Percentiles rank a stretch among this genome's conserved stretches.
Evolutionary conservation across 805 yeast species (phyloP).

Genomic region (Kodamaea kakaduensis): DNA sequence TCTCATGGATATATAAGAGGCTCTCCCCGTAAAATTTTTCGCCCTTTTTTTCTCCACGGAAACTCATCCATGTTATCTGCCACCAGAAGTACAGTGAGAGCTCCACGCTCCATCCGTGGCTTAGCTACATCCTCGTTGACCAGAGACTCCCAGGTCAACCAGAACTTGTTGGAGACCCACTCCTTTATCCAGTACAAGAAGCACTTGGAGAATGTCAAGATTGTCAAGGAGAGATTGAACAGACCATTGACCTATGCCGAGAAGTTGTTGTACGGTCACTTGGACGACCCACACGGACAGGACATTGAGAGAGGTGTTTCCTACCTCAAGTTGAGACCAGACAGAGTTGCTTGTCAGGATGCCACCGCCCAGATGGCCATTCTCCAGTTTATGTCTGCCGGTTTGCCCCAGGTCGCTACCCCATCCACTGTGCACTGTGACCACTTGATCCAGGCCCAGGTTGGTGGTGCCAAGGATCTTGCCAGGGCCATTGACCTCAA

Average conservation of each 20-base stretch:
- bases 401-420: constrained; percentile 84
- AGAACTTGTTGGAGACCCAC: constrained; percentile 75
- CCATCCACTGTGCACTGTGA: constrained; percentile 98
- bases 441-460: constrained; percentile 93
- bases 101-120: constrained; percentile 39
- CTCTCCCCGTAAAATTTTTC: constrained; percentile 7
- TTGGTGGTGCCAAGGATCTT: constrained; percentile 84
- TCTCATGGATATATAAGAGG: constrained; percentile 6
- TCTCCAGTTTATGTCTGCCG: constrained; percentile 94
- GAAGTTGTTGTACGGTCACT: constrained; percentile 90
- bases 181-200: constrained; percentile 90
- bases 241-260: constrained; percentile 95
- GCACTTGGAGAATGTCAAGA: constrained; percentile 81
- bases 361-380: constrained; percentile 99
- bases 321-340: constrained; percentile 92
- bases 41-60: constrained; percentile 6
- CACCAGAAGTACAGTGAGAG: constrained; percentile 34
- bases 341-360: constrained; percentile 98
- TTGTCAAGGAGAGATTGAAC: constrained; percentile 74
- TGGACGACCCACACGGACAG: constrained; percentile 88
- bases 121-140: constrained; percentile 51
- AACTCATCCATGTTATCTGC: constrained; percentile 37
- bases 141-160: constrained; percentile 71
- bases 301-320: constrained; percentile 82
- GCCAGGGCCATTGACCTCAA: constrained; percentile 81